phyloP scores from a whole-genome alignment of 1,284 basidiomycete genomes.

The Meripilus lineatus region DNA sequence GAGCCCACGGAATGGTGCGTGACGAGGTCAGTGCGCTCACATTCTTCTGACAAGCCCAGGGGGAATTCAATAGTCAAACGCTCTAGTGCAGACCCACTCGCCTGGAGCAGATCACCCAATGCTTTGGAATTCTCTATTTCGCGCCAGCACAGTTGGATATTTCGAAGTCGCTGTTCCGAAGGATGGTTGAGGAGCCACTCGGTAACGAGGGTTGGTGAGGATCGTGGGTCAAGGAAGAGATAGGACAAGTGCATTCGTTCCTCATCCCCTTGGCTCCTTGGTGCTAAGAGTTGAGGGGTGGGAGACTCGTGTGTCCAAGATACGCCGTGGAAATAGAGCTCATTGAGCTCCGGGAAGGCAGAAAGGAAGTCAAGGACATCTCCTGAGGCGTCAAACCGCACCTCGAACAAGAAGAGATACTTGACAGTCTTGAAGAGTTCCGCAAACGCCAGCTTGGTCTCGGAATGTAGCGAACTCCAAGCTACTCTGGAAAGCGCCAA shows the following conservation, averaged over 20 bases:
- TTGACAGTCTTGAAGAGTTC: conserved; percentile 19
- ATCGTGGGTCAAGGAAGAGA: conserved; percentile 27
- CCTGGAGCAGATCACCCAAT: conserved; percentile 24
- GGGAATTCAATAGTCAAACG: conserved; percentile 27
- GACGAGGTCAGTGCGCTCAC: conserved; percentile 10
- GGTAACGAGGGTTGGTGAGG: conserved; percentile 27
- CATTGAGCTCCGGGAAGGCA: conserved; percentile 23
- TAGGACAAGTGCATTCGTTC: conserved; percentile 25
- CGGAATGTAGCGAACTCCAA: conserved; percentile 21
- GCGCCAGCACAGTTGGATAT: conserved; percentile 30
- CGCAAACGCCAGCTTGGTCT: conserved; percentile 20
- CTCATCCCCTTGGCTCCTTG: neutral
- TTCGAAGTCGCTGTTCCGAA: conserved; percentile 21
- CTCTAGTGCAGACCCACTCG: conserved; percentile 26
- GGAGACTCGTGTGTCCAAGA: conserved; percentile 25
- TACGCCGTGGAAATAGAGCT: conserved; percentile 29
- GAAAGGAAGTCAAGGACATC: conserved; percentile 26
- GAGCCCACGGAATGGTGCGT: neutral
- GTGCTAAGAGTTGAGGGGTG: neutral
- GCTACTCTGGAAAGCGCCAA: conserved; percentile 24
- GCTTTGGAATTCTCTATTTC: conserved; percentile 25
- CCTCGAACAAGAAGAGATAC: conserved; percentile 27
- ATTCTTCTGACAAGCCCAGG: conserved; percentile 21
- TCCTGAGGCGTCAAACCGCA: conserved; percentile 23
- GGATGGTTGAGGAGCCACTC: conserved; percentile 27